Evolutionary conservation across 768 basidiomycete genomes (phyloP), one percentile per base, ranked within the genome.

Genomic region (Multifurca ochricompacta): DNA sequence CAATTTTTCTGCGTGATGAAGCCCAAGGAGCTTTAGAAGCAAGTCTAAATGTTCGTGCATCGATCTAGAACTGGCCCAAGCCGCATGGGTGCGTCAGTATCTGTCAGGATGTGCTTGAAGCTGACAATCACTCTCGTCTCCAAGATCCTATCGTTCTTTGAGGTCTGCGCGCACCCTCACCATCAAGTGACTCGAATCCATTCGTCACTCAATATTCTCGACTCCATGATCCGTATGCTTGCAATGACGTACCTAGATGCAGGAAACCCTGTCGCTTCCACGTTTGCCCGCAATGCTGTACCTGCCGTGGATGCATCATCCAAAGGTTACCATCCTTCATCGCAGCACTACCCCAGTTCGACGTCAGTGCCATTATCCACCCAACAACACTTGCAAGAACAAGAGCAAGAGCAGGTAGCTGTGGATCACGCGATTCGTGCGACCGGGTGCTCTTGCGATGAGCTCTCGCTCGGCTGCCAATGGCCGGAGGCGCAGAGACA

Each of bases 1-100:
- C 86, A 3, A 62, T 87, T 48, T 70, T 72, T 48, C 74, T 88
- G 49, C 69, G 82, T 42, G 81, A 88, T 56, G 74, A 82, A 62
- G 86, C 86, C 31, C 85, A 85, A 65, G 73, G 76, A 45, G 78
- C 82, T 10, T 68, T 89, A 59, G 84, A 89, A 56, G 81, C 82
- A 21, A 87, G 85, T 63, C 68, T 85, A 54, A 82, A 78, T 63
- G 77, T 82, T 40, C 77, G 80, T 16, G 85, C 83, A 74, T 89
- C 13, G 85, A 89, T 59, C 81, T 85, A 62, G 80, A 78, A 30
- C 74, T 88, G 6, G 84, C 81, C 11, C 83, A 89, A 67, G 83
- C 85, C 34, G 82, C 84, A 51, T 89, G 83, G 83, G 86, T 87
- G 65, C 60, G 78, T 64, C 8, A 9, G 18, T 14, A 10, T 7